phyloP scores from a whole-genome alignment of 805 yeast genomes.

The Metschnikowia anglica region DNA sequence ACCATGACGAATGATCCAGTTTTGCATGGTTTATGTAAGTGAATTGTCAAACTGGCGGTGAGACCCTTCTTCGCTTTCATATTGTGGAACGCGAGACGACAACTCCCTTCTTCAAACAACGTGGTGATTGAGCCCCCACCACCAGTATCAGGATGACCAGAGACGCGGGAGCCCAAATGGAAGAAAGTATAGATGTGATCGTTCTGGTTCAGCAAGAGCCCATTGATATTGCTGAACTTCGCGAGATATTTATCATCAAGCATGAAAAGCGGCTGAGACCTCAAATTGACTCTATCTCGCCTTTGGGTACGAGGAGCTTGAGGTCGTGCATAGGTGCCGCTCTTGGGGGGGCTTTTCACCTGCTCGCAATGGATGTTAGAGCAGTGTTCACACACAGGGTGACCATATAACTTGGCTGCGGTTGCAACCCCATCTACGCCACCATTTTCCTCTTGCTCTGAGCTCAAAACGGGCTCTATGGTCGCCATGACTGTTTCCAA shows the following conservation, averaged over 20 bases:
- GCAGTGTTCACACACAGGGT: constrained; percentile 18
- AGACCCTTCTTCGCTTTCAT: constrained; percentile 41
- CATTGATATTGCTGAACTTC: constrained; percentile 25
- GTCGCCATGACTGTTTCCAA: neutral
- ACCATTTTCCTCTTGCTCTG: neutral
- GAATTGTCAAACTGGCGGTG: constrained; percentile 44
- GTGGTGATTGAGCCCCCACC: constrained; percentile 47
- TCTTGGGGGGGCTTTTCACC: constrained; percentile 13
- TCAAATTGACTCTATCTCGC: constrained; percentile 35
- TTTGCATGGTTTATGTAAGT: constrained; percentile 38
- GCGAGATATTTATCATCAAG: constrained; percentile 33
- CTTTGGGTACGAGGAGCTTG: constrained; percentile 37
- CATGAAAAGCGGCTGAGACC: constrained; percentile 35
- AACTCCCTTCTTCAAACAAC: constrained; percentile 42
- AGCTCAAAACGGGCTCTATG: constrained; percentile 1
- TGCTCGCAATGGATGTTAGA: constrained; percentile 14
- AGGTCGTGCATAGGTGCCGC: constrained; percentile 26
- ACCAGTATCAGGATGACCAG: constrained; percentile 43
- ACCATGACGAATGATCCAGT: constrained; percentile 34
- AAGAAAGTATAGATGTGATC: constrained; percentile 40
- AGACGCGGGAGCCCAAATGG: constrained; percentile 37
- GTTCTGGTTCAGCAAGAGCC: constrained; percentile 16
- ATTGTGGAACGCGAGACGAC: constrained; percentile 43
- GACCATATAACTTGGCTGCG: constrained; percentile 12
- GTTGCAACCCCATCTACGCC: neutral